A percentile compares a stretch with the other conserved stretches of the same genome.
phyloP scores from a whole-genome alignment of 2,329 filamentous ascomycete species.

The Diaporthe ampelina region DNA sequence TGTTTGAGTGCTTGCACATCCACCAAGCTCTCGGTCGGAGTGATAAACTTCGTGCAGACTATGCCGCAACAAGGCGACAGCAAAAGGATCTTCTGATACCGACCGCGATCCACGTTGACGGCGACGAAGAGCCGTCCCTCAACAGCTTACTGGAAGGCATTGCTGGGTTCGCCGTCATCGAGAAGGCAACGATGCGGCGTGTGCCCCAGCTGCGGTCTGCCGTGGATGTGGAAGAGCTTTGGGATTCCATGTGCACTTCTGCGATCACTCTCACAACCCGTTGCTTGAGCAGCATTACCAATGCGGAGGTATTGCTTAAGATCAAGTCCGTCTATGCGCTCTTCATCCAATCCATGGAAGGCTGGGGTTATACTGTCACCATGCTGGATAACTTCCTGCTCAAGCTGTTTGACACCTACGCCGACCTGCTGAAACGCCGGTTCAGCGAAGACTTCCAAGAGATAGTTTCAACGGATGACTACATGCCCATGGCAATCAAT shows the following conservation, averaged over 20 bases:
- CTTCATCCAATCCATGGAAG: conserved; percentile 99
- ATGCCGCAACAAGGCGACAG: conserved; percentile 88
- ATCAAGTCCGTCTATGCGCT: conserved; percentile 94
- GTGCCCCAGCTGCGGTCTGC: conserved; percentile 85
- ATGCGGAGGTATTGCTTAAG: conserved; percentile 91
- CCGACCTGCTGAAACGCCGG: conserved; percentile 87
- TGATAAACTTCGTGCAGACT: conserved; percentile 91
- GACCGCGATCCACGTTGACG: conserved; percentile 78
- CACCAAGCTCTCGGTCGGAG: conserved; percentile 94
- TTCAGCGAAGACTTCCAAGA: conserved; percentile 98
- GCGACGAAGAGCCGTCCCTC: conserved; percentile 88
- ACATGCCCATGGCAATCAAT: conserved; percentile 99
- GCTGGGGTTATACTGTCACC: conserved; percentile 89
- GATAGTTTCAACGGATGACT: conserved; percentile 92
- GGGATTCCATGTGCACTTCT: conserved; percentile 97
- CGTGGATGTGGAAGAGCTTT: conserved; percentile 96
- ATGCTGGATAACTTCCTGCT: conserved; percentile 87
- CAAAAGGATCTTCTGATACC: conserved; percentile 94
- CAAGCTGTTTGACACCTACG: conserved; percentile 94
- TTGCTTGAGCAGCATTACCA: conserved; percentile 82
- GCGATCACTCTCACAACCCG: conserved; percentile 86
- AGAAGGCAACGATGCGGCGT: conserved; percentile 91
- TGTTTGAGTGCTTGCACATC: conserved; percentile 96
- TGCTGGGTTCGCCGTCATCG: conserved; percentile 95
- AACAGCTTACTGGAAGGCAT: conserved; percentile 94